Evolutionary conservation across 148 eudicot species (phyloP).

Genomic region (Fagopyrum homotropicum): DNA sequence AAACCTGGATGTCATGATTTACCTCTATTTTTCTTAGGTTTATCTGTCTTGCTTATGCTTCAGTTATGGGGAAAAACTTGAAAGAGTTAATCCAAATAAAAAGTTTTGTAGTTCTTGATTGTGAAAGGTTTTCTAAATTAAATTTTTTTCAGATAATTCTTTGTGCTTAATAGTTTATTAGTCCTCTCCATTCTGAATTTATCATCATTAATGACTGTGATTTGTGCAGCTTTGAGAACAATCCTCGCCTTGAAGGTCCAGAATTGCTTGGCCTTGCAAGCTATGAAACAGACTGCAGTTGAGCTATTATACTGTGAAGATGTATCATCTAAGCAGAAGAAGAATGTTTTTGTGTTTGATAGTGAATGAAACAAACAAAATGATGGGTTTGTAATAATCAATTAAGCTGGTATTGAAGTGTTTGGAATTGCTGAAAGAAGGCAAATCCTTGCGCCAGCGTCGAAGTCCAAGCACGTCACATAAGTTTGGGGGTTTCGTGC

Average conservation of each 20-base stretch:
- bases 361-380: background rate
- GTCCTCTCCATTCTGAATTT: background rate
- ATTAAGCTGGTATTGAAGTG: background rate
- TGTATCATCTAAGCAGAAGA: background rate
- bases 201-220: background rate
- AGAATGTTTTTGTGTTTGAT: background rate
- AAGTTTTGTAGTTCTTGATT: too few species aligned
- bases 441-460: too few species aligned
- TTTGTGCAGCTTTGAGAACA: constrained; percentile 11
- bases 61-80: background rate
- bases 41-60: background rate
- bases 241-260: constrained; percentile 13
- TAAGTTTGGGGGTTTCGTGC: too few species aligned
- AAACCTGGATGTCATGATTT: too few species aligned
- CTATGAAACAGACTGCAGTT: constrained; percentile 13
- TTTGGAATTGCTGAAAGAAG: background rate
- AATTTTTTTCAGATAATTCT: background rate
- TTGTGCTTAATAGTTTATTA: background rate
- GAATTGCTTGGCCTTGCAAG: constrained; percentile 15
- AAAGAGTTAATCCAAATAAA: too few species aligned
- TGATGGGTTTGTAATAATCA: background rate
- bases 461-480: too few species aligned
- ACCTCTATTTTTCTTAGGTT: background rate
- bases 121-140: background rate
- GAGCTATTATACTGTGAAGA: background rate